phyloP scores from a whole-genome alignment of 2,329 filamentous ascomycete species.

The Claviceps sp. region DNA sequence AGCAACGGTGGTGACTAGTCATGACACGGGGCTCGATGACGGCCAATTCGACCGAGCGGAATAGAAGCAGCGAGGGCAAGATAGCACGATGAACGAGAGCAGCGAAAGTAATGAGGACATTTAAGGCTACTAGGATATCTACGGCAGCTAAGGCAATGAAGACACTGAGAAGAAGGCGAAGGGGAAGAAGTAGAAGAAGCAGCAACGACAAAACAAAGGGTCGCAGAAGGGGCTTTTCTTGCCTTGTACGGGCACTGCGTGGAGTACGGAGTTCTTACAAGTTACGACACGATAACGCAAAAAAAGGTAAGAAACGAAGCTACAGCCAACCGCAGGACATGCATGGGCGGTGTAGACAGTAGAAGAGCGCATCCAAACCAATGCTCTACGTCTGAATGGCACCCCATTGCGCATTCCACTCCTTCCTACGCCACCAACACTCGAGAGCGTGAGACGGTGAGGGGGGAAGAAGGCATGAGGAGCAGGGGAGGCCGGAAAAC shows the following conservation, averaged over 20 bases:
- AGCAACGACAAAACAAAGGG: not conserved
- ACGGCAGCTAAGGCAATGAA: not conserved
- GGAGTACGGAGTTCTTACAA: not conserved
- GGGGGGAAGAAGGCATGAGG: not conserved
- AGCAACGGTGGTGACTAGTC: not conserved
- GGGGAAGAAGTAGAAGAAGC: not conserved
- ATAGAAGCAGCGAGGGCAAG: not conserved
- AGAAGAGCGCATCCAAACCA: not conserved
- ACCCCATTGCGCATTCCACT: not conserved
- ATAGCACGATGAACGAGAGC: too few species aligned
- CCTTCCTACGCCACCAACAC: not conserved
- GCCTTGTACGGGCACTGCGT: too few species aligned
- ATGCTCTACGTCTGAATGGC: not conserved
- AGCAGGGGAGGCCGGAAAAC: not conserved
- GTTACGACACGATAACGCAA: not conserved
- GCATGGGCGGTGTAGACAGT: conserved; percentile 1
- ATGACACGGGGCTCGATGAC: not conserved
- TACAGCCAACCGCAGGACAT: not conserved
- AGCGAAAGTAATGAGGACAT: too few species aligned
- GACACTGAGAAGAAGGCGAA: not conserved
- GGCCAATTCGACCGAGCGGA: not conserved
- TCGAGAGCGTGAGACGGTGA: not conserved
- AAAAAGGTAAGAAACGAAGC: not conserved
- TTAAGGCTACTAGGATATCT: too few species aligned
- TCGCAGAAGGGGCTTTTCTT: not conserved